Base-by-base conservation (phyloP, 495 filamentous ascomycete species). In the Hypoxylon fragiforme region DNA sequence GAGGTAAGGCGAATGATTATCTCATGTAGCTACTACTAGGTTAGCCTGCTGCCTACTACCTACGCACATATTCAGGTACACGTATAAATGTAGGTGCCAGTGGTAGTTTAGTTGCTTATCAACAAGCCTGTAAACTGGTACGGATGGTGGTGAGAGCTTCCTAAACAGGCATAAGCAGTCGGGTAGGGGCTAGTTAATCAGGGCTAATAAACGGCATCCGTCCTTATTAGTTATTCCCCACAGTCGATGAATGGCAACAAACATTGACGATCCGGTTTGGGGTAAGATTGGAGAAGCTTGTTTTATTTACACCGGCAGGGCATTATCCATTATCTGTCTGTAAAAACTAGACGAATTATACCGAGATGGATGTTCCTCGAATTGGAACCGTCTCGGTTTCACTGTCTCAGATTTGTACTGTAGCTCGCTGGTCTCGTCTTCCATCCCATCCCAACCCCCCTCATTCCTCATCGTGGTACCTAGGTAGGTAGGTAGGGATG, bases 121-220 rank as follows among this genome's bases (percentile, higher is more conserved):
- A 28, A 28, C 24, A 9, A 28, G 24, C 24, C 24, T 28, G 24
- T 28, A 21, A 36, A 21, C 32, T 28, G 24, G 24, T 4, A 9
- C 24, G 24, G 48, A 50, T 54, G 26, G 50, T 44, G 54, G 57
- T 34, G 13, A 2, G 6, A 60, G 50, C 57, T 60, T 39, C 57
- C 57, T 50, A 54, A 60, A 50, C 3, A 19, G 50, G 57, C 28
- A 54, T 28, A 50, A 13, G 19, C 34, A 19, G 24, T 3, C 18
- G 21, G 15, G 36, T 37, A 22, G 4, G 35, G 32, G n/a, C n/a
- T n/a, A n/a, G n/a, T n/a, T n/a, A n/a, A n/a, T n/a, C n/a, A n/a
- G n/a, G n/a, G n/a, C n/a, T n/a, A n/a, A n/a, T n/a, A n/a, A 34
- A 7, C 47, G 42, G 47, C 24, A 21, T 26, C n/a, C 34, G 14